Percentiles rank a stretch among this genome's conserved stretches.
These are phyloP conservation scores for Dendrostoma leiphaemia DNA, from an alignment of 2,329 filamentous ascomycete species.

Conservation along the genomic window DNA sequence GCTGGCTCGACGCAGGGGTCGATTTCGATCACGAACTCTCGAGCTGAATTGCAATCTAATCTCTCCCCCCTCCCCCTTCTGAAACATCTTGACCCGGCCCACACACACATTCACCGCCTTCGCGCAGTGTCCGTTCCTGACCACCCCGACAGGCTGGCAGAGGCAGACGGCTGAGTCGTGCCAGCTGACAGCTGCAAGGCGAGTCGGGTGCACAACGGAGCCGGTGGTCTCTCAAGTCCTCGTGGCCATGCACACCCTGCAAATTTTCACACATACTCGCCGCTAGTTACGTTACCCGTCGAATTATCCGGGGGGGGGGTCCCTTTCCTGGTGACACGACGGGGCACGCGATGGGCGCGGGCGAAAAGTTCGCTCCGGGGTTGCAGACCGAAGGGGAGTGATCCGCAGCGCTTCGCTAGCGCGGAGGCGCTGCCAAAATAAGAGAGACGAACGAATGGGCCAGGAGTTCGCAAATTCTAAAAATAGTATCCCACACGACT, in stretches of 20 bases:
- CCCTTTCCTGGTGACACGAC: neutral
- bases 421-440: neutral
- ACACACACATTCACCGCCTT: too few relatives aligned
- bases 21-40: neutral
- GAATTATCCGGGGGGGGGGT: neutral
- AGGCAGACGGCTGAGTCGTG: too few relatives aligned
- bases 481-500: too few relatives aligned
- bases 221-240: neutral
- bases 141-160: neutral
- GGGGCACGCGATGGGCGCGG: neutral
- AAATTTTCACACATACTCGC: too few relatives aligned
- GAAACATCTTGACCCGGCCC: neutral
- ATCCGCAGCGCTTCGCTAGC: neutral
- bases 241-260: neutral
- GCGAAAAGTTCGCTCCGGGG: neutral
- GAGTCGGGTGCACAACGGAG: neutral
- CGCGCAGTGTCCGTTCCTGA: too few relatives aligned
- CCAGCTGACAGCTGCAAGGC: neutral
- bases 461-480: too few relatives aligned
- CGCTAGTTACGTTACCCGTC: neutral
- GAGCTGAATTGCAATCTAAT: neutral
- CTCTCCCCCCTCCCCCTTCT: neutral
- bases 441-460: too few relatives aligned
- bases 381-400: too few relatives aligned
- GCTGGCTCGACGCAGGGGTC: neutral